Conservation (phyloP, 306 rosid species). For the Vicia faba region DNA sequence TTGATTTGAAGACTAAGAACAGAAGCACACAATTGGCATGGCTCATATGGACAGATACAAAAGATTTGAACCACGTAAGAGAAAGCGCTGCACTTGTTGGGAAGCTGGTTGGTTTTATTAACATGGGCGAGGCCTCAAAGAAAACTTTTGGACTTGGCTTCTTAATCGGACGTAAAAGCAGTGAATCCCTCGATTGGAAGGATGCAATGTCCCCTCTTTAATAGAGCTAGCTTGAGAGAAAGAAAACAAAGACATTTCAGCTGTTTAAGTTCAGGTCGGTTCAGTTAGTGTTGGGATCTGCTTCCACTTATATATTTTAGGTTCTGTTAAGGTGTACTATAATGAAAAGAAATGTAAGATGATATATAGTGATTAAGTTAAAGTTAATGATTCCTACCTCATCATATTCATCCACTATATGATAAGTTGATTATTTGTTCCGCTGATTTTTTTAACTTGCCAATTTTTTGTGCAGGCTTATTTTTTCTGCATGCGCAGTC, state of each 20-base stretch:
- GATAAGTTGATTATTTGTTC: neutral
- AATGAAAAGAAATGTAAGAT: slow-evolving; percentile 33
- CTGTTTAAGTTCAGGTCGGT: slow-evolving; percentile 7
- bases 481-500: slow-evolving; percentile 12
- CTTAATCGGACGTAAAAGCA: slow-evolving; percentile 43
- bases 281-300: slow-evolving; percentile 26
- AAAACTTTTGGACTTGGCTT: slow-evolving; percentile 65
- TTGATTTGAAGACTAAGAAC: slow-evolving; percentile 60
- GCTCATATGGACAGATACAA: slow-evolving; percentile 60
- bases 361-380: slow-evolving; percentile 19
- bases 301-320: slow-evolving; percentile 27
- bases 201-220: slow-evolving; percentile 44
- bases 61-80: slow-evolving; percentile 56
- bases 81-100: slow-evolving; percentile 83
- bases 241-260: neutral
- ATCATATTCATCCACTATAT: slow-evolving; percentile 5
- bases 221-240: slow-evolving; percentile 27
- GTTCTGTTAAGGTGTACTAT: slow-evolving; percentile 3
- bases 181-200: slow-evolving; percentile 49
- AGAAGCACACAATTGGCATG: slow-evolving; percentile 72
- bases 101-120: slow-evolving; percentile 63
- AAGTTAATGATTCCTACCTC: slow-evolving; percentile 13
- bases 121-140: slow-evolving; percentile 50
- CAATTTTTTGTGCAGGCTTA: slow-evolving; percentile 31
- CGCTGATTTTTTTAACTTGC: slow-evolving; percentile 11